Evolutionary conservation across 768 basidiomycete genomes (phyloP).

Genomic region (Pleurotus sapidus): DNA sequence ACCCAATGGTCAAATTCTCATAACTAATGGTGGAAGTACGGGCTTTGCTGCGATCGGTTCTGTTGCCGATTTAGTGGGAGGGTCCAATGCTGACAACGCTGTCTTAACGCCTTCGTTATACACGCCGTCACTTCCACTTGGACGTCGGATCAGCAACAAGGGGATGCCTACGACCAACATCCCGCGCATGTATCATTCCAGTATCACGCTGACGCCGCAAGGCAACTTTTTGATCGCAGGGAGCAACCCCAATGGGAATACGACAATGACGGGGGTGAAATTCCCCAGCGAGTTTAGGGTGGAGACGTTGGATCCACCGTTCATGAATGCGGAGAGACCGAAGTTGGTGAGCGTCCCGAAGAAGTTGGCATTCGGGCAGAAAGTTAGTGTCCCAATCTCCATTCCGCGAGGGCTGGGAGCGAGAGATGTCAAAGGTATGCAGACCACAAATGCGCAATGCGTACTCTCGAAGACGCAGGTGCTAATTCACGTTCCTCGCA

Average conservation of each 20-base stretch:
- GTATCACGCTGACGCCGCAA: constrained; percentile 27
- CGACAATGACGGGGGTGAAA: neutral
- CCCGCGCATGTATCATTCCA: constrained; percentile 32
- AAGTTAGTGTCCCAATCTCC: constrained; percentile 27
- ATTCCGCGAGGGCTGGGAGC: constrained; percentile 20
- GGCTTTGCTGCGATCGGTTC: constrained; percentile 22
- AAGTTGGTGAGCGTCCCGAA: constrained; percentile 20
- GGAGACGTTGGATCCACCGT: constrained; percentile 29
- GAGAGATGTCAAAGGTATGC: constrained; percentile 13
- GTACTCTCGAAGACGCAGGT: neutral
- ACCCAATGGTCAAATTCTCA: constrained; percentile 29
- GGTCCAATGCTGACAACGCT: constrained; percentile 46
- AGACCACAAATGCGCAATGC: neutral
- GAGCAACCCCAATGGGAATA: constrained; percentile 29
- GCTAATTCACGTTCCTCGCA: constrained; percentile 9
- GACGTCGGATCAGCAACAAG: constrained; percentile 33
- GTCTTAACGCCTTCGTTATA: constrained; percentile 36
- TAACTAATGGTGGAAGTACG: constrained; percentile 46
- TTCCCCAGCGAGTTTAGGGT: constrained; percentile 22
- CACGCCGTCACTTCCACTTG: constrained; percentile 30
- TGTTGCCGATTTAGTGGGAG: constrained; percentile 24
- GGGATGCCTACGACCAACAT: constrained; percentile 23
- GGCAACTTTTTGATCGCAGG: constrained; percentile 22
- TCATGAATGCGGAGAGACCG: constrained; percentile 21
- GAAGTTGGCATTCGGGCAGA: constrained; percentile 26